phyloP scores from a whole-genome alignment of 1,139 yeast species.

The Oligophagozyma castellii region DNA sequence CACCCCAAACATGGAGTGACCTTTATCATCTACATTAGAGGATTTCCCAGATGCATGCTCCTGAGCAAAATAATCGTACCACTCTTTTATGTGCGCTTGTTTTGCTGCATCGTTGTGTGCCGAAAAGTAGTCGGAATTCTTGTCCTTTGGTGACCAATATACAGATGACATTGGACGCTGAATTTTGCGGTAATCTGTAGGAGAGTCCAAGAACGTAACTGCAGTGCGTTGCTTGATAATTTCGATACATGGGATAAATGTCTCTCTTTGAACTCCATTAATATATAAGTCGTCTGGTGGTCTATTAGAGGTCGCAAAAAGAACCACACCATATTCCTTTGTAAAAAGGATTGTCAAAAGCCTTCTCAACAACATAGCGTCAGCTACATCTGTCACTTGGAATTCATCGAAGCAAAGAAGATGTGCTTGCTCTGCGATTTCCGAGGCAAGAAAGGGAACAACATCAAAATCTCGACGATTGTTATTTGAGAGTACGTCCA shows the following conservation, averaged over 20 bases:
- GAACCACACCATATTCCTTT: slow-evolving; percentile 64
- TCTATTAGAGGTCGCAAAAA: slow-evolving; percentile 89
- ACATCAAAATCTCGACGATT: slow-evolving; percentile 62
- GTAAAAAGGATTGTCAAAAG: slow-evolving; percentile 48
- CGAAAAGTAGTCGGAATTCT: slow-evolving; percentile 36
- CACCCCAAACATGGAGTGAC: slow-evolving; percentile 7
- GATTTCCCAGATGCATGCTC: slow-evolving; percentile 31
- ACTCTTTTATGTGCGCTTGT: slow-evolving; percentile 48
- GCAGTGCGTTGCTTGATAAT: slow-evolving; percentile 58
- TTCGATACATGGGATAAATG: slow-evolving; percentile 84
- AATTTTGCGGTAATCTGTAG: slow-evolving; percentile 84
- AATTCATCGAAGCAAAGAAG: slow-evolving; percentile 91
- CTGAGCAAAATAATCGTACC: slow-evolving; percentile 71
- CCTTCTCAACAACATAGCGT: slow-evolving; percentile 86
- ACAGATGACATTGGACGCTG: slow-evolving; percentile 75
- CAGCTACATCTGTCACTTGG: slow-evolving; percentile 95
- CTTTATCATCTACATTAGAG: slow-evolving; percentile 5
- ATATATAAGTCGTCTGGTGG: slow-evolving; percentile 88
- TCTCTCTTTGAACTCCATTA: slow-evolving; percentile 84
- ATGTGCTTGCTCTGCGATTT: slow-evolving; percentile 61
- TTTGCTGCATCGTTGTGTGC: slow-evolving; percentile 39
- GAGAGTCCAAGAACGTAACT: slow-evolving; percentile 73
- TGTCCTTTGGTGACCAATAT: slow-evolving; percentile 62
- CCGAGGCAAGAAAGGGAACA: slow-evolving; percentile 72
- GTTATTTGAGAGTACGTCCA: slow-evolving; percentile 14